phyloP scores from a whole-genome alignment of 2,329 filamentous ascomycete genomes.

The Fusarium metavorans region DNA sequence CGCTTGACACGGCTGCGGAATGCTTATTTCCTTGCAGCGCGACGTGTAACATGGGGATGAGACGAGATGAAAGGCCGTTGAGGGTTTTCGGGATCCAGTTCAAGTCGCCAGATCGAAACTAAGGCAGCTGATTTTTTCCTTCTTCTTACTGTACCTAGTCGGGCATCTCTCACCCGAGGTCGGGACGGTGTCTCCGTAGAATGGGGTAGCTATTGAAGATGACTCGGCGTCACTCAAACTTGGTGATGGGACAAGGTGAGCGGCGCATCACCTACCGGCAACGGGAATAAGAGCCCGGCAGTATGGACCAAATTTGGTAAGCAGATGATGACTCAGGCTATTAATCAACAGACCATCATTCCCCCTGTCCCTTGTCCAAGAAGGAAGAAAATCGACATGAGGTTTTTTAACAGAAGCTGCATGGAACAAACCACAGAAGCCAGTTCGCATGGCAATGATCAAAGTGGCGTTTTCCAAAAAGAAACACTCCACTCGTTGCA shows the following conservation, averaged over 20 bases:
- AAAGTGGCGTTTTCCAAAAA: not conserved
- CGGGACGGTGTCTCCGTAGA: constrained; percentile 2
- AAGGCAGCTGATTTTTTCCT: not conserved
- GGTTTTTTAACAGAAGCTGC: constrained; percentile 10
- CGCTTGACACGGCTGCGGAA: constrained; percentile 14
- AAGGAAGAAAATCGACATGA: not conserved
- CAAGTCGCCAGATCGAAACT: constrained; percentile 6
- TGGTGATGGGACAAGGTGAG: constrained; percentile 8
- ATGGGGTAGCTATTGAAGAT: not conserved
- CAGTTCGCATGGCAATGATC: constrained; percentile 8
- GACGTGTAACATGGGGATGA: constrained; percentile 2
- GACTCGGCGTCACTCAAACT: not conserved
- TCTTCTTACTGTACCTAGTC: not conserved
- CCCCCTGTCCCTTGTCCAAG: not conserved
- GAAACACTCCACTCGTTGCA: not conserved
- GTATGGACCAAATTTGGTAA: not conserved
- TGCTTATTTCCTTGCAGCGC: constrained; percentile 29
- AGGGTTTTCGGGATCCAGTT: constrained; percentile 1
- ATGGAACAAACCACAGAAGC: constrained; percentile 32
- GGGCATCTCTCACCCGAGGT: constrained; percentile 16
- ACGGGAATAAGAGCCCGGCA: not conserved
- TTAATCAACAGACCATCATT: not conserved
- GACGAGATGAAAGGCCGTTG: not conserved
- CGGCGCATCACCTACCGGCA: not conserved
- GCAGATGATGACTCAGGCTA: constrained; percentile 17